Conservation (phyloP, 2,329 filamentous ascomycete genomes). For the Chalara sp. region DNA sequence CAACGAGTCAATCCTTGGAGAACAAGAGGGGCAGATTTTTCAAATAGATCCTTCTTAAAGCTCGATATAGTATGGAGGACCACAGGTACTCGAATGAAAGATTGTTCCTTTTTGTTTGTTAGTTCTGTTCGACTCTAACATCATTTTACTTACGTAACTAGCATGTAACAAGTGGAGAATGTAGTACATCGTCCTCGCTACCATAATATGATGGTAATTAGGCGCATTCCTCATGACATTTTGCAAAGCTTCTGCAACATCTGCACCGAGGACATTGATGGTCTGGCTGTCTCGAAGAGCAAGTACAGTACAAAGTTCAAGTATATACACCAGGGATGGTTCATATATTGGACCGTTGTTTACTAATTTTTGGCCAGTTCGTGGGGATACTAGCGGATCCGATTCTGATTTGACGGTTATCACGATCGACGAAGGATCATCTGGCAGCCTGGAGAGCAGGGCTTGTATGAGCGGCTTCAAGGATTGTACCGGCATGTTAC, state of each 20-base stretch:
- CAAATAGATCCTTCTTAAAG: constrained; percentile 70
- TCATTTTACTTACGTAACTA: constrained; percentile 65
- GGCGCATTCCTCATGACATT: constrained; percentile 72
- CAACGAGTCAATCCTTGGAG: constrained; percentile 75
- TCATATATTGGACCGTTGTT: constrained; percentile 65
- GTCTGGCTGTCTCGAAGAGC: constrained; percentile 70
- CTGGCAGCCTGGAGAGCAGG: constrained; percentile 77
- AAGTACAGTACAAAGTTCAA: constrained; percentile 82
- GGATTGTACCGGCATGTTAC: constrained; percentile 52
- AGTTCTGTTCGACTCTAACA: neutral
- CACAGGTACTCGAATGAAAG: constrained; percentile 87
- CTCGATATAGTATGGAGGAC: constrained; percentile 87
- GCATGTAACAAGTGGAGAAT: constrained; percentile 73
- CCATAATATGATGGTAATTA: constrained; percentile 73
- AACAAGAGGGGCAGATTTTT: constrained; percentile 68
- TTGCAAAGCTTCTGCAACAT: constrained; percentile 74
- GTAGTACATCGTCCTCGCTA: constrained; percentile 82
- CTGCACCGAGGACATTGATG: constrained; percentile 66
- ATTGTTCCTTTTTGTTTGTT: constrained; percentile 61
- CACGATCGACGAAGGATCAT: constrained; percentile 72
- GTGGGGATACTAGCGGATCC: constrained; percentile 48
- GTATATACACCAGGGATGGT: constrained; percentile 78
- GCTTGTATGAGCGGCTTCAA: constrained; percentile 61
- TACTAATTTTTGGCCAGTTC: constrained; percentile 51
- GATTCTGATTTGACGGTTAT: constrained; percentile 88